phyloP scores from a whole-genome alignment of 257 asterid genomes.

The Mitragyna speciosa region DNA sequence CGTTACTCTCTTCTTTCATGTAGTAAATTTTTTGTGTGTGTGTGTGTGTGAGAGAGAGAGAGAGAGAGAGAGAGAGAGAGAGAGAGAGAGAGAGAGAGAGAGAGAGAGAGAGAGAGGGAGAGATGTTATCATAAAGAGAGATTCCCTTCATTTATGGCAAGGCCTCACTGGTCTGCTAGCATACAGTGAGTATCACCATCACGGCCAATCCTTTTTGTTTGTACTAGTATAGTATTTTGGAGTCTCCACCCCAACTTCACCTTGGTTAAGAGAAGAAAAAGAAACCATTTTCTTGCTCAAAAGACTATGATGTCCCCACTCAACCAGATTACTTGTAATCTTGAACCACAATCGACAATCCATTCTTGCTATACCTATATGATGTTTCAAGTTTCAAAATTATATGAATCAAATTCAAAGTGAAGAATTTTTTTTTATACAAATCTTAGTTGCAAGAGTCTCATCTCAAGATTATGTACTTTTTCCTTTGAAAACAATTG shows the following conservation, averaged over 20 bases:
- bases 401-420: too few species aligned
- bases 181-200: conserved; percentile 31
- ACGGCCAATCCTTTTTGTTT: conserved; percentile 21
- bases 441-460: too few species aligned
- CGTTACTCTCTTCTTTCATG: conserved; percentile 21
- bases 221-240: not conserved
- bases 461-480: too few species aligned
- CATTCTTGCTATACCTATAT: too few species aligned
- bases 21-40: conserved; percentile 16
- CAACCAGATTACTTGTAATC: not conserved
- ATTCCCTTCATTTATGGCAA: conserved; percentile 41
- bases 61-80: conserved; percentile 19
- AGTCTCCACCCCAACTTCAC: not conserved
- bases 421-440: too few species aligned
- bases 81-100: conserved; percentile 12
- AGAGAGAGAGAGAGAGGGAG: conserved; percentile 13
- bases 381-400: too few species aligned
- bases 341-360: not conserved
- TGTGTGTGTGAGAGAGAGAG: not conserved
- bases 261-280: not conserved
- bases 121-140: conserved; percentile 17
- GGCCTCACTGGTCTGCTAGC: conserved; percentile 27
- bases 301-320: not conserved
- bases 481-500: too few species aligned
- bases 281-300: not conserved